Conservation (phyloP, 495 filamentous ascomycete species). For the Penicillium goetzii region DNA sequence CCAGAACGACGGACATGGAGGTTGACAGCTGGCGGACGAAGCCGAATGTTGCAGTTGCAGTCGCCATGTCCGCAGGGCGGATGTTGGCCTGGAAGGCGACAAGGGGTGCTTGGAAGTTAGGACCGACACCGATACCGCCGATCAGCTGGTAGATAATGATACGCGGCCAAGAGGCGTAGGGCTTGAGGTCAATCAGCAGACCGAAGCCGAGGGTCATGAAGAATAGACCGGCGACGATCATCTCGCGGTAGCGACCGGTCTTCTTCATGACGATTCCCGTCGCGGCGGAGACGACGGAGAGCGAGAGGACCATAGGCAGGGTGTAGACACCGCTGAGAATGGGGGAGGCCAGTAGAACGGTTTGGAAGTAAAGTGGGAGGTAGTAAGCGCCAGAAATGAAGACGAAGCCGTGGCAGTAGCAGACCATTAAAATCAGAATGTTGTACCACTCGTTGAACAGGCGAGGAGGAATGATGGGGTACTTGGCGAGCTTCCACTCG, state of each 20-base stretch:
- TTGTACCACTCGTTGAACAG: constrained; percentile 66
- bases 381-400: constrained; percentile 78
- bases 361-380: constrained; percentile 79
- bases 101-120: constrained; percentile 61
- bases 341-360: constrained; percentile 71
- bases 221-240: constrained; percentile 54
- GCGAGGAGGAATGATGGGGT: constrained; percentile 75
- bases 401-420: constrained; percentile 69
- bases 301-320: constrained; percentile 70
- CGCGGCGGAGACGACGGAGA: constrained; percentile 65
- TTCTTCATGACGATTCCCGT: constrained; percentile 76
- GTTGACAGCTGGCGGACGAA: constrained; percentile 57
- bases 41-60: constrained; percentile 55
- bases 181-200: constrained; percentile 53
- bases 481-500: constrained; percentile 73
- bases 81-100: constrained; percentile 61
- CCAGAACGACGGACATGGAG: constrained; percentile 58
- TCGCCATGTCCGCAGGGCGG: constrained; percentile 54
- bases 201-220: constrained; percentile 60
- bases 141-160: constrained; percentile 60
- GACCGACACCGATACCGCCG: constrained; percentile 57
- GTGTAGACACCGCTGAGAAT: constrained; percentile 80
- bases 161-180: constrained; percentile 51
- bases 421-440: constrained; percentile 58
- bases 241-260: constrained; percentile 57